Evolutionary conservation across 164 flowering plant species (phyloP).

Genomic region (Taxillus chinensis): DNA sequence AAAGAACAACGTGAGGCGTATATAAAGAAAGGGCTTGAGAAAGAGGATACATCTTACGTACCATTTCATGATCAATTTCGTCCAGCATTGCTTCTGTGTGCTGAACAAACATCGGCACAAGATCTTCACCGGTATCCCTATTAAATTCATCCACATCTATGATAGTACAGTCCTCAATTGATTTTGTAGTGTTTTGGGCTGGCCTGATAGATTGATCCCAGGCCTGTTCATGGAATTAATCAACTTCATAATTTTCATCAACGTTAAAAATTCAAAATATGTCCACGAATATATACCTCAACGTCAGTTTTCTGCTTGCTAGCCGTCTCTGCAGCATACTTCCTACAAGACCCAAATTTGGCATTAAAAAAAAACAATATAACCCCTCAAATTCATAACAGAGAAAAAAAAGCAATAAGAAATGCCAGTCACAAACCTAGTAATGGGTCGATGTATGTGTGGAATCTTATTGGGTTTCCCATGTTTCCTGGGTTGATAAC

Average conservation of each 20-base stretch:
- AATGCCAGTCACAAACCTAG: conserved; percentile 36
- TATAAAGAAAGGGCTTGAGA: not conserved
- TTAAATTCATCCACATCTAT: conserved; percentile 38
- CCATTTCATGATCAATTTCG: conserved; percentile 58
- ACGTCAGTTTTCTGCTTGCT: conserved; percentile 24
- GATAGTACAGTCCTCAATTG: conserved; percentile 26
- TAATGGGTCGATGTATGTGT: conserved; percentile 50
- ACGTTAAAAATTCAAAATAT: not conserved
- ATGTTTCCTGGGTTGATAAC: conserved; percentile 25
- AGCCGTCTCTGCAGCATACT: conserved; percentile 65
- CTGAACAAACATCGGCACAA: conserved; percentile 54
- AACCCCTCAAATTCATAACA: not conserved
- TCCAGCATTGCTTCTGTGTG: conserved; percentile 70
- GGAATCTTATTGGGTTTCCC: conserved; percentile 31
- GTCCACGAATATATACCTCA: conserved; percentile 21
- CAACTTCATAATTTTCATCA: not conserved
- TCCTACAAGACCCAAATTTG: conserved; percentile 26
- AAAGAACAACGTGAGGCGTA: not conserved
- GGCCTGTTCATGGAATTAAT: conserved; percentile 22
- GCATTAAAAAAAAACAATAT: conserved; percentile 8
- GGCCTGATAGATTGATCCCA: conserved; percentile 15
- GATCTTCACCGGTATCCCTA: conserved; percentile 17
- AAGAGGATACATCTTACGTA: conserved; percentile 11
- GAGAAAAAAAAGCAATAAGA: not conserved
- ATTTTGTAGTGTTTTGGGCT: conserved; percentile 12